These are phyloP conservation scores for Alternaria arborescens DNA, from an alignment of 2,329 filamentous ascomycete species.

Conservation along the genomic window DNA sequence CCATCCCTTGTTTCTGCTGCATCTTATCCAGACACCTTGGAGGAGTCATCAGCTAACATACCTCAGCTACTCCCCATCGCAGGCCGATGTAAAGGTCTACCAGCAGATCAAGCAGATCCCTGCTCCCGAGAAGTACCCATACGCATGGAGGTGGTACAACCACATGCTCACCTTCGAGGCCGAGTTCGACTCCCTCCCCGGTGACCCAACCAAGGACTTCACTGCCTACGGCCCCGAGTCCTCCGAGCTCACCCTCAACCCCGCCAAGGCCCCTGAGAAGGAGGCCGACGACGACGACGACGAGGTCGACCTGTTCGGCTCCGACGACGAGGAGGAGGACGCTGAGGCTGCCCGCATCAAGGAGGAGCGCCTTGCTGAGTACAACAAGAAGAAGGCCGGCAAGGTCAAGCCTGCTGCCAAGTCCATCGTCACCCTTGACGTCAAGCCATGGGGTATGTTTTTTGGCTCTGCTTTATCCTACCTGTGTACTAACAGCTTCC, in stretches of 20 bases:
- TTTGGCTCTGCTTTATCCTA: background rate
- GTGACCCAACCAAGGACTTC: constrained; percentile 88
- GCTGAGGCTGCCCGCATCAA: constrained; percentile 83
- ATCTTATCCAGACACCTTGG: constrained; percentile 8
- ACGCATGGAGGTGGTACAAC: constrained; percentile 98
- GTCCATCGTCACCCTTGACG: constrained; percentile 93
- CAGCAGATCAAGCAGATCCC: constrained; percentile 83
- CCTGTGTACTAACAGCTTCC: constrained; percentile 27
- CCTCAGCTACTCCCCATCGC: constrained; percentile 72
- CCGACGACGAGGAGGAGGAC: constrained; percentile 75
- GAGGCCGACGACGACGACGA: constrained; percentile 67
- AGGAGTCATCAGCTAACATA: constrained; percentile 36
- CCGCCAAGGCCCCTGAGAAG: constrained; percentile 79
- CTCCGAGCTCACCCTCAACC: constrained; percentile 79
- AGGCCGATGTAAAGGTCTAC: constrained; percentile 96
- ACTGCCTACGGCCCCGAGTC: constrained; percentile 90
- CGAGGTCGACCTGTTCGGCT: constrained; percentile 92
- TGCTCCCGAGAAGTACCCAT: constrained; percentile 85
- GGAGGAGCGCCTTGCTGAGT: constrained; percentile 90
- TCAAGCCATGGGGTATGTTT: constrained; percentile 97
- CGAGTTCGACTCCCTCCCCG: constrained; percentile 89
- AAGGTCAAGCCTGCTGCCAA: constrained; percentile 94
- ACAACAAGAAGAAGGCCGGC: constrained; percentile 95
- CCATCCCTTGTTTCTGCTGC: constrained; percentile 28
- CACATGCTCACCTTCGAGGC: constrained; percentile 93